These are phyloP conservation scores for Colletotrichum tropicale DNA, from an alignment of 2,329 filamentous ascomycete genomes.

Conservation along the genomic window DNA sequence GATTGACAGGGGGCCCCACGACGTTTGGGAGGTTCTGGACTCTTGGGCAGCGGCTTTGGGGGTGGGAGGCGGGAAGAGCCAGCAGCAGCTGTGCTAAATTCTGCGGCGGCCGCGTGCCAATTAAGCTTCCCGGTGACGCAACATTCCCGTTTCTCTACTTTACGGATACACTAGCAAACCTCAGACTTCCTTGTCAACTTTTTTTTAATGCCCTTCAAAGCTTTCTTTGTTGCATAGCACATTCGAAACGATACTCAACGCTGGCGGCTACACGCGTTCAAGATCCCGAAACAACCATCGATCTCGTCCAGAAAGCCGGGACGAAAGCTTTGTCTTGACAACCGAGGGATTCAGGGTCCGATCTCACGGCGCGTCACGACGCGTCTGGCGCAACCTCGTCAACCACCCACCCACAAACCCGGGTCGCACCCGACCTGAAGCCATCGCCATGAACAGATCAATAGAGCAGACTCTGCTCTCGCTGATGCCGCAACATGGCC, in stretches of 20 bases:
- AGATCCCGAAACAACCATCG: not conserved
- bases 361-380: slow-evolving; percentile 5
- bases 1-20: slow-evolving; percentile 4
- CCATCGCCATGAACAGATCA: slow-evolving; percentile 69
- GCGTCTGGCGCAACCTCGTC: slow-evolving; percentile 2
- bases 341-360: not conserved
- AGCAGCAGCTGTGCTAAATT: not conserved
- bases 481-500: slow-evolving; percentile 74
- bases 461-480: slow-evolving; percentile 76
- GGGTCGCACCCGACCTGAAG: not conserved
- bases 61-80: not conserved
- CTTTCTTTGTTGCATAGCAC: not conserved
- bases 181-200: not conserved
- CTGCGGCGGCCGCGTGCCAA: not conserved
- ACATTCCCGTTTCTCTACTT: slow-evolving; percentile 5
- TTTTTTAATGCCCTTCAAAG: not conserved
- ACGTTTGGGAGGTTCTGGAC: not conserved
- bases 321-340: not conserved
- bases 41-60: not conserved
- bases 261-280: not conserved
- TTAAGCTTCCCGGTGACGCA: slow-evolving; percentile 20
- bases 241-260: not conserved
- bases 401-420: not conserved
- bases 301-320: not conserved
- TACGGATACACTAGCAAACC: not conserved